A percentile compares a stretch with the other conserved stretches of the same genome.
These are phyloP conservation scores for Acorus gramineus DNA, from an alignment of 106 monocot genomes.

Conservation along the genomic window DNA sequence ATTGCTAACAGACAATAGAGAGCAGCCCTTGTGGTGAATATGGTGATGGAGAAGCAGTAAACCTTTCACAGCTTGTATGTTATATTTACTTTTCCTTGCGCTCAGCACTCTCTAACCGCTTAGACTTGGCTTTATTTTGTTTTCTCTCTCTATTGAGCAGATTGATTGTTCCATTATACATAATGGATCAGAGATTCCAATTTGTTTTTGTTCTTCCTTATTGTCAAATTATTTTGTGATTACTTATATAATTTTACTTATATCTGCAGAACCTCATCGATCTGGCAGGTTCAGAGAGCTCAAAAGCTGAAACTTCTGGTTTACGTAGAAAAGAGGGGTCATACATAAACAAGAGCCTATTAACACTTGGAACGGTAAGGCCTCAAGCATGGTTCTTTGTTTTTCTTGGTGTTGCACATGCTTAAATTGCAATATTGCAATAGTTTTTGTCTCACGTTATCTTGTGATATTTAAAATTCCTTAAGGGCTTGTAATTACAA, in stretches of 20 bases:
- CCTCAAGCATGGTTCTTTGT: neutral
- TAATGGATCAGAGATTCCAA: neutral
- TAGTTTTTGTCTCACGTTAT: neutral
- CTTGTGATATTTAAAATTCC: too few species aligned
- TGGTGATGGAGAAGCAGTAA: slow-evolving; percentile 73
- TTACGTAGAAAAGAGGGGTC: slow-evolving; percentile 83
- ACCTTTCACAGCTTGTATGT: slow-evolving; percentile 86
- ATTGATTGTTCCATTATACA: neutral
- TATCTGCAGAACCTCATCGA: slow-evolving; percentile 97
- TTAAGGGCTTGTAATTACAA: too few species aligned
- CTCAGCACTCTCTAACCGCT: neutral
- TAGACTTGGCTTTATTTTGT: neutral
- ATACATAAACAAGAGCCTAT: slow-evolving; percentile 88
- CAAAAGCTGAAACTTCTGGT: slow-evolving; percentile 90
- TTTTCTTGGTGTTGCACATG: neutral
- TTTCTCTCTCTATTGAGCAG: neutral
- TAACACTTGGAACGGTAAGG: slow-evolving; percentile 94
- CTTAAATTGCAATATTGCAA: neutral
- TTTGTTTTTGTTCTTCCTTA: slow-evolving; percentile 4
- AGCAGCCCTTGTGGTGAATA: slow-evolving; percentile 77
- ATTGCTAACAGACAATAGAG: slow-evolving; percentile 68
- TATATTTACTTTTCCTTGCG: neutral
- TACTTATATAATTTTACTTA: slow-evolving; percentile 36
- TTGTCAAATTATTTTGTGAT: slow-evolving; percentile 7
- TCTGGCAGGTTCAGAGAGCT: slow-evolving; percentile 99